phyloP scores from a whole-genome alignment of 257 asterid species.

The Ajuga chamaepitys region DNA sequence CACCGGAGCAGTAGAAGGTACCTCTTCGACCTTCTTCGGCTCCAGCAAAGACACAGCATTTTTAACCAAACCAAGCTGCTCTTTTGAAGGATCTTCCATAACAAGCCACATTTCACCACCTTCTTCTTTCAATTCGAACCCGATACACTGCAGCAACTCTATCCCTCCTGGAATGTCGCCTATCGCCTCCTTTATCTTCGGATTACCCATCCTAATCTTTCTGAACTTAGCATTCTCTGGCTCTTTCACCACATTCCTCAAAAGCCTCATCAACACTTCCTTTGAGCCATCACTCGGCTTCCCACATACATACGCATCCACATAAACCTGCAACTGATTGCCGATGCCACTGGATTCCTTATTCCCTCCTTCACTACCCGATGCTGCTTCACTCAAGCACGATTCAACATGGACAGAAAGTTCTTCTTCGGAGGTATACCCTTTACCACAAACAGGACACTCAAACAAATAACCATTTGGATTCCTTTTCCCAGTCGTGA shows the following conservation, averaged over 20 bases:
- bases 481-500: slow-evolving; percentile 73
- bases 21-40: slow-evolving; percentile 40
- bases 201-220: slow-evolving; percentile 82
- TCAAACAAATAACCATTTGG: slow-evolving; percentile 76
- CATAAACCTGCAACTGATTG: slow-evolving; percentile 45
- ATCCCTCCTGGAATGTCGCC: slow-evolving; percentile 75
- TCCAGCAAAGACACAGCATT: slow-evolving; percentile 47
- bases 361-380: slow-evolving; percentile 6
- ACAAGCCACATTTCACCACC: slow-evolving; percentile 75
- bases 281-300: slow-evolving; percentile 54
- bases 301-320: slow-evolving; percentile 57
- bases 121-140: slow-evolving; percentile 76
- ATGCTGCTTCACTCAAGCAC: slow-evolving; percentile 42
- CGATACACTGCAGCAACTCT: slow-evolving; percentile 73
- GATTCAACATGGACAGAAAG: slow-evolving; percentile 65
- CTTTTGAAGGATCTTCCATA: slow-evolving; percentile 63
- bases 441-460: slow-evolving; percentile 79
- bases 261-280: slow-evolving; percentile 58
- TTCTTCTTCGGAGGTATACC: slow-evolving; percentile 66
- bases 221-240: slow-evolving; percentile 84
- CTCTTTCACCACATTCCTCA: slow-evolving; percentile 63
- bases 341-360: slow-evolving; percentile 20
- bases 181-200: slow-evolving; percentile 83
- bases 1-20: slow-evolving; percentile 25
- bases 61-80: slow-evolving; percentile 38